Evolutionary conservation across 176 grass and related monocot genomes (phyloP).

Genomic region (Aegilops umbellulata): DNA sequence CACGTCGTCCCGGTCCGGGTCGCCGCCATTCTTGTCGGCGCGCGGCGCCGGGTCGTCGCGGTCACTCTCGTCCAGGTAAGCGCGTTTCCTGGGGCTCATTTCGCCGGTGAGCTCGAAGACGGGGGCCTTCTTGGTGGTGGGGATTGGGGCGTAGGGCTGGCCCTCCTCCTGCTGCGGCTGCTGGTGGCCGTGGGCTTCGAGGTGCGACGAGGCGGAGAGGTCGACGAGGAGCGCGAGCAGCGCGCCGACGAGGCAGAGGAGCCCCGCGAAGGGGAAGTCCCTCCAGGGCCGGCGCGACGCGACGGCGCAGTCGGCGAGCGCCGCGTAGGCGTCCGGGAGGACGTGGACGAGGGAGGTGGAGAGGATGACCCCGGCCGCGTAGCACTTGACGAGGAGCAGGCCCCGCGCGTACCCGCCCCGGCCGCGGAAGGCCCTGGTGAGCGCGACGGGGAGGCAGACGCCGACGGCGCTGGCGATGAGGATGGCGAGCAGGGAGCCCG

Average conservation of each 20-base stretch:
- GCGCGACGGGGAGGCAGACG: slow-evolving; percentile 76
- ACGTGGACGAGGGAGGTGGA: slow-evolving; percentile 97
- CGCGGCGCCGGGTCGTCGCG: background rate
- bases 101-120: slow-evolving; percentile 49
- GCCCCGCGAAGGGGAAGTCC: slow-evolving; percentile 93
- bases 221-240: slow-evolving; percentile 92
- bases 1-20: slow-evolving; percentile 41
- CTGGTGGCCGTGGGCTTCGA: slow-evolving; percentile 37
- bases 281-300: slow-evolving; percentile 53
- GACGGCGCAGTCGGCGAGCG: slow-evolving; percentile 73
- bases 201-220: slow-evolving; percentile 74
- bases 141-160: slow-evolving; percentile 53
- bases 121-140: slow-evolving; percentile 32
- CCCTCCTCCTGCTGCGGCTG: background rate
- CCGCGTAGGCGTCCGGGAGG: slow-evolving; percentile 82
- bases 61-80: background rate
- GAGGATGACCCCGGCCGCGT: slow-evolving; percentile 92
- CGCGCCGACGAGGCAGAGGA: slow-evolving; percentile 78
- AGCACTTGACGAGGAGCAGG: slow-evolving; percentile 93
- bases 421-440: slow-evolving; percentile 66
- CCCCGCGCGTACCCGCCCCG: slow-evolving; percentile 47
- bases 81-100: slow-evolving; percentile 53
- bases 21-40: background rate
- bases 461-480: slow-evolving; percentile 71
- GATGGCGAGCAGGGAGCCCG: slow-evolving; percentile 48